A percentile compares a stretch with the other conserved stretches of the same genome.
phyloP scores from a whole-genome alignment of 345 rosid species.

The Lepidium africanum region DNA sequence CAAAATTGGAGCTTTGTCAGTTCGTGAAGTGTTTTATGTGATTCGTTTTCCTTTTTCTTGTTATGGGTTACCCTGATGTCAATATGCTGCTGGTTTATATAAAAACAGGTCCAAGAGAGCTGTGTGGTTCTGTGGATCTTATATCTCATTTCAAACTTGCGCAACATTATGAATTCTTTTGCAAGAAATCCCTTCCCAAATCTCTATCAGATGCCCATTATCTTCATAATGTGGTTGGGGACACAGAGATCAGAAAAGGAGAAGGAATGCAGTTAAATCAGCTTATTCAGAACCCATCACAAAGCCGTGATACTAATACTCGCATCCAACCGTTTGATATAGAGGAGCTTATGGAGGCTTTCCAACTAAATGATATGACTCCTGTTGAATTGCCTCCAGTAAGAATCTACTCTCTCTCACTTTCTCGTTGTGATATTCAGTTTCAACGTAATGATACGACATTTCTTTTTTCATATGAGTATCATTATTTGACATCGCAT shows the following conservation, averaged over 20 bases:
- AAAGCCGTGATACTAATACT: conserved; percentile 37
- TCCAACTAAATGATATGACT: conserved; percentile 57
- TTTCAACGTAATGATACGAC: background rate
- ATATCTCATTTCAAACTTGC: conserved; percentile 64
- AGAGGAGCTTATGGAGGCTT: conserved; percentile 64
- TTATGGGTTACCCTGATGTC: background rate
- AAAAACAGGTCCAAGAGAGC: conserved; percentile 63
- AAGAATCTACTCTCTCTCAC: conserved; percentile 25
- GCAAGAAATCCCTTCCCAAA: conserved; percentile 73
- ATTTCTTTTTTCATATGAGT: background rate
- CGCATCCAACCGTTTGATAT: conserved; percentile 68
- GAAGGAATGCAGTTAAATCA: conserved; percentile 89
- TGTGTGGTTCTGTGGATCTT: conserved; percentile 81
- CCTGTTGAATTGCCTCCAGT: conserved; percentile 64
- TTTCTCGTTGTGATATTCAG: background rate
- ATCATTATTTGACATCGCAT: background rate
- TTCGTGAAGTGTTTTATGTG: background rate
- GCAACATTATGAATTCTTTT: conserved; percentile 71
- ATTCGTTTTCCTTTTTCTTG: background rate
- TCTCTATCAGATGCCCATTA: conserved; percentile 73
- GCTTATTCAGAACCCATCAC: conserved; percentile 43
- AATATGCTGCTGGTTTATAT: background rate
- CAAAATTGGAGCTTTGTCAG: background rate
- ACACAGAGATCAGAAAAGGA: conserved; percentile 77
- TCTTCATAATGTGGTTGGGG: conserved; percentile 77